phyloP scores from a whole-genome alignment of 176 grass and related monocot genomes.

The Zizania latifolia region DNA sequence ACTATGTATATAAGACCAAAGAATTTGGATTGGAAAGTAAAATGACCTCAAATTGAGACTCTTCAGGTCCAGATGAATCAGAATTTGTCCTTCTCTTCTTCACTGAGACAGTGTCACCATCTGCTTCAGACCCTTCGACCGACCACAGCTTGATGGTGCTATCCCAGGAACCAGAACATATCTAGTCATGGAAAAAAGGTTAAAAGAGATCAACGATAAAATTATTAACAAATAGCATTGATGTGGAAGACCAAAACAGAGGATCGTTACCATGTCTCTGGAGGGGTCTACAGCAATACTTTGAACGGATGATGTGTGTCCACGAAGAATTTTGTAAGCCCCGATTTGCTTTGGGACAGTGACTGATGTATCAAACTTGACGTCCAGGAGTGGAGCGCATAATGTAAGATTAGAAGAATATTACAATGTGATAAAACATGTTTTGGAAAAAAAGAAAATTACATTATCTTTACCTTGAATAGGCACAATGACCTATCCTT shows the following conservation, averaged over 20 bases:
- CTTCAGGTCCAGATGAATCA: constrained; percentile 51
- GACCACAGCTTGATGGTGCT: constrained; percentile 84
- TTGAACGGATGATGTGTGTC: constrained; percentile 75
- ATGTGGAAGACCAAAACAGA: neutral
- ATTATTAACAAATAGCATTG: neutral
- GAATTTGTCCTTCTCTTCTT: constrained; percentile 84
- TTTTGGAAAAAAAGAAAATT: neutral
- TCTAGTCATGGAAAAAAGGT: constrained; percentile 35
- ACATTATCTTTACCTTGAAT: constrained; percentile 59
- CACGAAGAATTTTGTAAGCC: constrained; percentile 74
- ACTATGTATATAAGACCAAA: neutral
- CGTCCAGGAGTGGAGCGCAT: constrained; percentile 19
- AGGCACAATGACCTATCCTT: constrained; percentile 83
- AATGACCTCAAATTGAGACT: constrained; percentile 78
- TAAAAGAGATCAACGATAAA: constrained; percentile 8
- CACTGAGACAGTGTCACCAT: constrained; percentile 58
- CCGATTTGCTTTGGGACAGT: constrained; percentile 43
- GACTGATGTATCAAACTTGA: constrained; percentile 51
- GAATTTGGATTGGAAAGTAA: constrained; percentile 7
- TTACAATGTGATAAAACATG: neutral
- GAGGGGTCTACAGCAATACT: constrained; percentile 63
- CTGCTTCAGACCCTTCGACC: constrained; percentile 59
- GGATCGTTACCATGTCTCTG: constrained; percentile 56
- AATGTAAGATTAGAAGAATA: constrained; percentile 17
- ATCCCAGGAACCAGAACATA: constrained; percentile 98